A percentile compares a stretch with the other conserved stretches of the same genome.
Evolutionary conservation across 2,329 filamentous ascomycete species (phyloP).

Genomic region (Colletotrichum spinosum): DNA sequence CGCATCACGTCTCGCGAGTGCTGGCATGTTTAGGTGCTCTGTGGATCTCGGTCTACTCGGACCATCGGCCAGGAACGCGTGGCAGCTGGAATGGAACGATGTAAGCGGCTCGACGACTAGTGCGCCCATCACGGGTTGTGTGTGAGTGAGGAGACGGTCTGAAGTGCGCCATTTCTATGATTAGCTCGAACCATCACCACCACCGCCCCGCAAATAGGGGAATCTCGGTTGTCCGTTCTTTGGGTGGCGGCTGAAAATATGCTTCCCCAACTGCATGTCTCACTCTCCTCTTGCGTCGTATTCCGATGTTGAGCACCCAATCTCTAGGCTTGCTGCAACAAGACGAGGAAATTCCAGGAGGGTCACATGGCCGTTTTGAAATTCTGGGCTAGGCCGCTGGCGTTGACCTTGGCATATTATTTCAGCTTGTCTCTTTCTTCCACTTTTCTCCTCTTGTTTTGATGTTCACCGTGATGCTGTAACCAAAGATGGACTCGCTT

Average conservation of each 20-base stretch:
- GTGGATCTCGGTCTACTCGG: too few relatives aligned
- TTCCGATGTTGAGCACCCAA: too few relatives aligned
- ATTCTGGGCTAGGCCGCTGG: neutral
- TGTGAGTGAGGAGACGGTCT: too few relatives aligned
- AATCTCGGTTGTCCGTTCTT: neutral
- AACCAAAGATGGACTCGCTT: slow-evolving; percentile 11
- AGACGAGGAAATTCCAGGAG: too few relatives aligned
- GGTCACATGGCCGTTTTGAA: slow-evolving; percentile 2
- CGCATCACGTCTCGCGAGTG: neutral
- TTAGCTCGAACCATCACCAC: neutral
- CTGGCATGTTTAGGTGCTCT: too few relatives aligned
- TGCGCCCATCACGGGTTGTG: neutral
- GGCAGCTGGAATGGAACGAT: neutral
- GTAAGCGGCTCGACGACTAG: neutral
- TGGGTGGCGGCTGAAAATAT: neutral
- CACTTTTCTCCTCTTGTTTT: fast-evolving
- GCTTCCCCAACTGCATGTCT: slow-evolving; percentile 6
- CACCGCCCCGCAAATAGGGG: slow-evolving; percentile 13
- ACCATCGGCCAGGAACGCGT: neutral
- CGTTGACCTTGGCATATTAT: neutral
- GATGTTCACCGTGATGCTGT: too few relatives aligned
- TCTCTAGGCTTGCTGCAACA: too few relatives aligned
- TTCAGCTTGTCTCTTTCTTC: neutral
- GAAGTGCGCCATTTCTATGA: neutral
- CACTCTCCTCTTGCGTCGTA: neutral